phyloP scores from a whole-genome alignment of 495 filamentous ascomycete genomes.

The Ascodesmis nigricans region DNA sequence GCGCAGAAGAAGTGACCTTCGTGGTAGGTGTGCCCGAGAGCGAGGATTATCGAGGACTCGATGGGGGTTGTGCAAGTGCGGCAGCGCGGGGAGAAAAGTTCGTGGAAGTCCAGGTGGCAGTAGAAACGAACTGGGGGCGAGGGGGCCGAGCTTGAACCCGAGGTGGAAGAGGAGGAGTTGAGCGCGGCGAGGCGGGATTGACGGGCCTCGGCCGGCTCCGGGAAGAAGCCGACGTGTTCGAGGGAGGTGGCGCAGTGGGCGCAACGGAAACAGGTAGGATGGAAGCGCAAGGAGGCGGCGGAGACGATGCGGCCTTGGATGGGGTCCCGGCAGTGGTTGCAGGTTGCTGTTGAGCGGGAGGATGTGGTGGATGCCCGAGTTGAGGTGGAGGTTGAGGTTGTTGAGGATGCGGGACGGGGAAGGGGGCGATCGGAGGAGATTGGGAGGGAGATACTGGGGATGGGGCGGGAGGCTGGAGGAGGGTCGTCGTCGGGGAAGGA shows the following conservation, averaged over 20 bases:
- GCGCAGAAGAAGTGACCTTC: constrained; percentile 98
- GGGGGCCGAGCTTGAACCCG: constrained; percentile 43
- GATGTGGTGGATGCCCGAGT: constrained; percentile 24
- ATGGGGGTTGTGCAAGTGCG: constrained; percentile 98
- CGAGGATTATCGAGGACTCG: constrained; percentile 80
- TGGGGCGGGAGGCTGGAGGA: constrained; percentile 14
- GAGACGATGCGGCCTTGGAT: constrained; percentile 84
- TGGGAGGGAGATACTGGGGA: too few species aligned
- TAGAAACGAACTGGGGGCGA: constrained; percentile 61
- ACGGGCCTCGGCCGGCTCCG: constrained; percentile 55
- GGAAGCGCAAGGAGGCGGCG: constrained; percentile 56
- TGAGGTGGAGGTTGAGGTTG: constrained; percentile 24
- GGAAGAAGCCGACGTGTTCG: constrained; percentile 88
- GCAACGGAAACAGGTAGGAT: constrained; percentile 83
- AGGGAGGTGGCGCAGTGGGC: constrained; percentile 69
- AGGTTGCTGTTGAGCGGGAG: constrained; percentile 51
- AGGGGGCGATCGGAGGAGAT: constrained; percentile 16
- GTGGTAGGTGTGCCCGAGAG: constrained; percentile 87
- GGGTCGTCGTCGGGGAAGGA: constrained; percentile 29
- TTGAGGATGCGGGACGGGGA: constrained; percentile 20
- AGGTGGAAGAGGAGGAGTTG: constrained; percentile 22
- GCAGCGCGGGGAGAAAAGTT: constrained; percentile 77
- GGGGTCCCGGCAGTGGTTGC: constrained; percentile 57
- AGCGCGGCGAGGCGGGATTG: constrained; percentile 43
- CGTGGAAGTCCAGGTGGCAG: constrained; percentile 96